Evolutionary conservation across 2,329 filamentous ascomycete species (phyloP), one percentile per base, ranked within the genome.

Genomic region (Venturia nashicola): DNA sequence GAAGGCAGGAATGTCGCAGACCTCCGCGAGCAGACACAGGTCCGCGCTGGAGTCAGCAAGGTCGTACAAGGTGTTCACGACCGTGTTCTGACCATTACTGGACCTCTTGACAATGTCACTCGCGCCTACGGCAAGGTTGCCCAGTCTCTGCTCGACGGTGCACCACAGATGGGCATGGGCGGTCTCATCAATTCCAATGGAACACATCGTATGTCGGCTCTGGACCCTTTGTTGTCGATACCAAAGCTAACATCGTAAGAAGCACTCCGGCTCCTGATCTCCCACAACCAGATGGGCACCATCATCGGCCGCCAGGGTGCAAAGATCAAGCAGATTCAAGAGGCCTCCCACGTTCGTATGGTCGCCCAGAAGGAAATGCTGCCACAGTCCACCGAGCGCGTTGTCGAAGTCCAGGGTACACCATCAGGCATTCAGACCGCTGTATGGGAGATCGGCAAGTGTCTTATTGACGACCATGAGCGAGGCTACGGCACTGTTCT

Each of bases 311-410:
- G 91, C 68, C 90, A 95, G 76, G 94, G 94, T 65, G 83, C 97
- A 69, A 99, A 97, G 82, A 99, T 99, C 82, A 99, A 99, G 83
- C 90, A 97, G 75, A 99, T 99, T 70, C 94, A 99, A 76, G 94
- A 99, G 75, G 87, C 86, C 39, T 97, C 94, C 5, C 92, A 92
- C 68, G 94, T 97, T 65, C 92, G 94, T 73, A 99, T 99, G 94
- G 92, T 99, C 60, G 94, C 94, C 48, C 94, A 99, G 77, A 99
- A 99, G 79, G 94, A 99, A 73, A 99, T 99, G 94, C 86, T 99
- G 8, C 94, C 94, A 43, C 94, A 99, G 76, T 99, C 94, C 6
- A 99, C 94, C 42, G 94, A 99, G 80, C 89, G 94, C 68, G 92
- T 99, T 70, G 94, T 99, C 68, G 94, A 99, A 75, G 88, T 99